Evolutionary conservation across 2,329 filamentous ascomycete genomes (phyloP), one percentile per base, ranked within the genome.

Genomic region (Pseudogymnoascus sp.): DNA sequence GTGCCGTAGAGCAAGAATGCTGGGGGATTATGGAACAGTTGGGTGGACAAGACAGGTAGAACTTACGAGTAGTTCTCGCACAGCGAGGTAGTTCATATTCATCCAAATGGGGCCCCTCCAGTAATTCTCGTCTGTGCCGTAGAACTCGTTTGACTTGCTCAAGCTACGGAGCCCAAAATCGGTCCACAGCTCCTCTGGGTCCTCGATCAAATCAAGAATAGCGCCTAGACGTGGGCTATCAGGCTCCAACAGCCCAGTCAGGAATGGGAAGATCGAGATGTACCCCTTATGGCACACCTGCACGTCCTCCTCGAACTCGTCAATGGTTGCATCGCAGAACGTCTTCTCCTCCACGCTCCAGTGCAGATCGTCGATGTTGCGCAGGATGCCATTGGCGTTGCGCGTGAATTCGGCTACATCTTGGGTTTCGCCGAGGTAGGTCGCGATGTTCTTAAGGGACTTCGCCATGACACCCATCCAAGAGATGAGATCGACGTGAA

Each of bases 381-480:
- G 85, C 62, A 86, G 79, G 65, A 99, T 95, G 12, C 89, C 92
- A 33, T 84, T 84, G 63, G 91, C 83, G 62, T 89, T 89, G 64
- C 84, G 85, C 48, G 79, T 80, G 69, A 93, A 91, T 69, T 90
- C 85, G 21, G 83, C 81, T 0, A 83, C 87, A 68, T 97, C 93
- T 35, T 96, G 92, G 0, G 77, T 76, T 67, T 92, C 83, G 55
- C 84, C 87, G n/a, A 97, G 81, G 27, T 86, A 84, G 51, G 84
- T 78, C 1, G 92, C 91, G 68, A 97, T 90, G 68, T 88, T 90
- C 69, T 86, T 82, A 61, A 99, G 84, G n/a, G 89, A 88, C 66
- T 88, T 86, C 41, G 90, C 88, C 91, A 97, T 96, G 78, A 97
- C 85, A n/a, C 93, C 94, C 77, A 99, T 89, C 94, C 94, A 99